These are phyloP conservation scores for Phoma sp. DNA, from an alignment of 2,329 filamentous ascomycete species.

Conservation along the genomic window DNA sequence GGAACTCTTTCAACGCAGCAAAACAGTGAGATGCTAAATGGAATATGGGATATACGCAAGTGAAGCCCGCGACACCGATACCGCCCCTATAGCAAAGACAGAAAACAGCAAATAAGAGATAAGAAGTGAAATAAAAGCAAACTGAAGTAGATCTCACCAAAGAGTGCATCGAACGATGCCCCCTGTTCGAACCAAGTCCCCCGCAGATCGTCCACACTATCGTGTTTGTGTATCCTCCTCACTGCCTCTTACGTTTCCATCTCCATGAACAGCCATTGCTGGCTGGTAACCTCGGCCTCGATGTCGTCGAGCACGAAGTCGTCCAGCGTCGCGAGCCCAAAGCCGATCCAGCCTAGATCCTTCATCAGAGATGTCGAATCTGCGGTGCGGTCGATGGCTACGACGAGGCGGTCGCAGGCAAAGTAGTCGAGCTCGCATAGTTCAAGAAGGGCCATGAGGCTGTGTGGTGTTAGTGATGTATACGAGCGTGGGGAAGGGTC, in stretches of 20 bases:
- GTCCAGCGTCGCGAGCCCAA: conserved; percentile 80
- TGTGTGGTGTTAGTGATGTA: conserved; percentile 23
- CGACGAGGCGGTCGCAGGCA: conserved; percentile 76
- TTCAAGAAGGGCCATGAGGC: conserved; percentile 85
- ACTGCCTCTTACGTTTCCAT: conserved; percentile 73
- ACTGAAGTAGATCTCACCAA: not conserved
- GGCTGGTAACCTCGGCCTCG: conserved; percentile 64
- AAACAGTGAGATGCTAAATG: not conserved
- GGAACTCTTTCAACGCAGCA: not conserved
- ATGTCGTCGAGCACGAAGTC: conserved; percentile 68
- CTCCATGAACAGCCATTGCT: conserved; percentile 83
- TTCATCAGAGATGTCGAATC: conserved; percentile 70
- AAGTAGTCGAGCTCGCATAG: conserved; percentile 76
- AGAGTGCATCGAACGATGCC: not conserved
- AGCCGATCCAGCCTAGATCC: conserved; percentile 92
- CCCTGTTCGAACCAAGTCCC: not conserved
- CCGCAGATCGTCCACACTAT: conserved; percentile 5
- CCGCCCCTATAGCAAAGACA: not conserved
- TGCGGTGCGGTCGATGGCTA: conserved; percentile 77
- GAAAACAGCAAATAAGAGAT: not conserved
- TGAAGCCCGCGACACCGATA: not conserved
- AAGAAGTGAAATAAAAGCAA: not conserved
- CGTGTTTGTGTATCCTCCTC: conserved; percentile 5
- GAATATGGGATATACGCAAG: not conserved
- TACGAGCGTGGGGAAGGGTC: no score